Evolutionary conservation across 495 filamentous ascomycete species (phyloP).

Genomic region (Xylaria grammica): DNA sequence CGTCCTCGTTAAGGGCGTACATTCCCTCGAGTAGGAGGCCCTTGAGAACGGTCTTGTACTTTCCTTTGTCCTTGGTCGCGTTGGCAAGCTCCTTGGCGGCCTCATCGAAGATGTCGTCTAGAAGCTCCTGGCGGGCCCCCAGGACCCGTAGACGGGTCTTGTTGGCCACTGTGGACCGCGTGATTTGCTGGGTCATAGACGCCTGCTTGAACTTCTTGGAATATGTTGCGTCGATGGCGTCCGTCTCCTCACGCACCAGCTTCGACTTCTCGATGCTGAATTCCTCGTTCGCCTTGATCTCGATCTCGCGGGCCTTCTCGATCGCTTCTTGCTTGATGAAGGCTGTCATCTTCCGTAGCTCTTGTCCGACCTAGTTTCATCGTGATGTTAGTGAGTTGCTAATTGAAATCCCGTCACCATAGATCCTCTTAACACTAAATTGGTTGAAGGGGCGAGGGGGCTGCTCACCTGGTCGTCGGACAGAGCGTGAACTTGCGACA

Average conservation of each 20-base stretch:
- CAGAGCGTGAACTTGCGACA: conserved; percentile 92
- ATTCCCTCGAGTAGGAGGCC: conserved; percentile 86
- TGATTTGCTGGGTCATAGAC: conserved; percentile 96
- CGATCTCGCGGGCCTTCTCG: conserved; percentile 96
- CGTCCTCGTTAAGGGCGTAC: conserved; percentile 82
- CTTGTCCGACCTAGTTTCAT: conserved; percentile 75
- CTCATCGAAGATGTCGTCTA: conserved; percentile 89
- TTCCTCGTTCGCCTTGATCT: conserved; percentile 97
- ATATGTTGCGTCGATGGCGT: conserved; percentile 88
- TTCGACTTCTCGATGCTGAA: conserved; percentile 98
- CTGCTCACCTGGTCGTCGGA: conserved; percentile 90
- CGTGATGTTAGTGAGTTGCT: conserved; percentile 24
- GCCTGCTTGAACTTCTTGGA: conserved; percentile 98
- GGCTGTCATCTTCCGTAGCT: conserved; percentile 99
- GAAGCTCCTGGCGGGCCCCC: conserved; percentile 80
- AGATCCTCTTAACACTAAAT: neutral
- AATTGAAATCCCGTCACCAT: neutral
- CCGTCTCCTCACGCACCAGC: conserved; percentile 92
- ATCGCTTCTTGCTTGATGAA: conserved; percentile 99
- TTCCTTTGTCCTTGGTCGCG: conserved; percentile 67
- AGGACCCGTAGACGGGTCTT: conserved; percentile 90
- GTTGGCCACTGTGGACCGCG: conserved; percentile 90
- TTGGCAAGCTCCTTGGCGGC: conserved; percentile 69
- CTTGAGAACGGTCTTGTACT: conserved; percentile 77
- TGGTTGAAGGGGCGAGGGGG: conserved; percentile 18